Evolutionary conservation across 2,329 filamentous ascomycete genomes (phyloP).

Genomic region (Ophiostoma ips): DNA sequence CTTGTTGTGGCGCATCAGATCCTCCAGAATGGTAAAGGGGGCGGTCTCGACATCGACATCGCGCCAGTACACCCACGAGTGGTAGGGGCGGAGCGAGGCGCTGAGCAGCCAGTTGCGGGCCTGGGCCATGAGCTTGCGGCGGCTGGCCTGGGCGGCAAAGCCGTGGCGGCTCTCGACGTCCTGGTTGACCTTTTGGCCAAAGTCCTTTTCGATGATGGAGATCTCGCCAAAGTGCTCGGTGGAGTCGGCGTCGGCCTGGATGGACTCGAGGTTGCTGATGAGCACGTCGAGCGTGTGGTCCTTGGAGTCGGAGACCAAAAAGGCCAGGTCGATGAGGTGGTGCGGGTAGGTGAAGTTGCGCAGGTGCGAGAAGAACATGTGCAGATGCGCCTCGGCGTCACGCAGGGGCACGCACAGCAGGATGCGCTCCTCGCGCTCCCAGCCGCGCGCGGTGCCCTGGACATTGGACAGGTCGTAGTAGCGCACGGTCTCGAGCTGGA

Average conservation of each 20-base stretch:
- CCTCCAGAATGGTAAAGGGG: slow-evolving; percentile 90
- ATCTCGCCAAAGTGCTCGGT: slow-evolving; percentile 87
- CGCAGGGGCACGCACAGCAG: slow-evolving; percentile 86
- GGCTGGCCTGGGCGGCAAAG: slow-evolving; percentile 85
- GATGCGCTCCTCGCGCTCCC: slow-evolving; percentile 93
- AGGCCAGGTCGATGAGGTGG: slow-evolving; percentile 88
- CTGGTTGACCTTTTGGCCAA: slow-evolving; percentile 94
- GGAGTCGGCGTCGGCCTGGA: slow-evolving; percentile 68
- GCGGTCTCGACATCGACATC: slow-evolving; percentile 98
- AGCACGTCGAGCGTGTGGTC: slow-evolving; percentile 73
- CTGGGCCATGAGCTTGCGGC: slow-evolving; percentile 95
- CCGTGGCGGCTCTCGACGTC: slow-evolving; percentile 96
- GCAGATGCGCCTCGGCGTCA: slow-evolving; percentile 80
- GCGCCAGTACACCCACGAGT: slow-evolving; percentile 66
- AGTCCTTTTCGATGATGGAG: slow-evolving; percentile 96
- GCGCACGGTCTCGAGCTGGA: slow-evolving; percentile 84
- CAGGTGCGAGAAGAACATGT: slow-evolving; percentile 98
- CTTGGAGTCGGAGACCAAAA: slow-evolving; percentile 94
- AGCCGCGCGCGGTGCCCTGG: slow-evolving; percentile 79
- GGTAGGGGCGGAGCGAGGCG: slow-evolving; percentile 80
- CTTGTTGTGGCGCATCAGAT: slow-evolving; percentile 97
- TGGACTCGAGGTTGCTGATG: slow-evolving; percentile 56
- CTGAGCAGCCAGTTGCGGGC: slow-evolving; percentile 94
- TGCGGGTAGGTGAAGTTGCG: slow-evolving; percentile 96
- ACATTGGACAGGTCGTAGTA: slow-evolving; percentile 94